Percentiles rank a stretch among this genome's conserved stretches.
Evolutionary conservation across 2,329 filamentous ascomycete species (phyloP).

Genomic region (Acarospora socialis): DNA sequence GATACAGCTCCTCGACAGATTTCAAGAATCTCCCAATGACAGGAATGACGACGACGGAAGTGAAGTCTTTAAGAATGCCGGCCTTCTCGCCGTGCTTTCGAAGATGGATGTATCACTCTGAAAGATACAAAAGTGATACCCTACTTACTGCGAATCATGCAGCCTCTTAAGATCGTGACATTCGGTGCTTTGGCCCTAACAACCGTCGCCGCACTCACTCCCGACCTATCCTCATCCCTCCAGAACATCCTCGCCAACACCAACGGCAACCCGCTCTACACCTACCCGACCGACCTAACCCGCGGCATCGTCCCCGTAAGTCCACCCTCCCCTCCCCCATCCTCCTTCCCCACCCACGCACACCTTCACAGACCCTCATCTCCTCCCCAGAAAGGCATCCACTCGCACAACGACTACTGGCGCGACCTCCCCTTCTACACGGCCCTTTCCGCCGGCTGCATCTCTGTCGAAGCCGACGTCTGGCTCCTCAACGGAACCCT

Average conservation of each 20-base stretch:
- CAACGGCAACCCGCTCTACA: conserved; percentile 37
- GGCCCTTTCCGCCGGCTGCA: conserved; percentile 42
- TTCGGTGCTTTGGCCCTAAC: no score
- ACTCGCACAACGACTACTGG: conserved; percentile 48
- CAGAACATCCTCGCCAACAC: conserved; percentile 44
- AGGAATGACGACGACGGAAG: no score
- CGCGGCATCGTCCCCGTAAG: conserved; percentile 43
- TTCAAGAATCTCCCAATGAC: no score
- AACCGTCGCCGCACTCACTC: conserved; percentile 12
- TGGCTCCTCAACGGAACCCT: conserved; percentile 43
- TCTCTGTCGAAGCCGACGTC: conserved; percentile 46
- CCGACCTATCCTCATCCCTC: conserved; percentile 31
- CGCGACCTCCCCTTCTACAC: conserved; percentile 31
- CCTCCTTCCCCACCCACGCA: background rate
- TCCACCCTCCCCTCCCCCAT: conserved; percentile 10
- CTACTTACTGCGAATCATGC: no score
- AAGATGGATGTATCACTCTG: no score
- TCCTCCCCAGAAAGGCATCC: conserved; percentile 31
- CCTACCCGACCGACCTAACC: conserved; percentile 48
- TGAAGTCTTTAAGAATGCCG: no score
- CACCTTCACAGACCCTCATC: background rate
- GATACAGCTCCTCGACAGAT: no score
- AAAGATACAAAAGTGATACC: no score
- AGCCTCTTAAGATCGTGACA: no score
- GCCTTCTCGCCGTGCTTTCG: no score